A percentile compares a stretch with the other conserved stretches of the same genome.
phyloP scores from a whole-genome alignment of 2,329 filamentous ascomycete species.

The Neonectria magnoliae region DNA sequence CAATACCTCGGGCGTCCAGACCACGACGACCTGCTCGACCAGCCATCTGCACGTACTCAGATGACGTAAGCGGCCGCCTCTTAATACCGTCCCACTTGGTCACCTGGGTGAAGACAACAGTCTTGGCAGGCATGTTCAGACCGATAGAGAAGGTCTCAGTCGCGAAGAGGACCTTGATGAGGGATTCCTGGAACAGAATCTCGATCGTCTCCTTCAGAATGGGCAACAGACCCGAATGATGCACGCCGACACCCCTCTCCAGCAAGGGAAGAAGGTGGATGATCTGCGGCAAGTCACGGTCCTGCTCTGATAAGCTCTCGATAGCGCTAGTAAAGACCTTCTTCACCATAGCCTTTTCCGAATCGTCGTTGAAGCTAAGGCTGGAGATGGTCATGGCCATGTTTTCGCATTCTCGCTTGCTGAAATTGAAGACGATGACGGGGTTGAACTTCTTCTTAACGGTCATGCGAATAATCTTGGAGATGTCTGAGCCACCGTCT shows the following conservation, averaged over 20 bases:
- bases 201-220: slow-evolving; percentile 99
- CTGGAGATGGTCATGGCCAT: slow-evolving; percentile 87
- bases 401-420: slow-evolving; percentile 94
- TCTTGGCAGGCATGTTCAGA: slow-evolving; percentile 98
- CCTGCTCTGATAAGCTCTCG: slow-evolving; percentile 90
- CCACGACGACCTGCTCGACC: slow-evolving; percentile 96
- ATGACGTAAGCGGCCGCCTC: slow-evolving; percentile 86
- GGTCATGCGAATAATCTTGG: slow-evolving; percentile 99
- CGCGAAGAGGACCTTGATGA: slow-evolving; percentile 97
- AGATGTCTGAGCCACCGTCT: slow-evolving; percentile 82
- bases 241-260: slow-evolving; percentile 92
- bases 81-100: slow-evolving; percentile 91
- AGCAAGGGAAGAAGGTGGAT: slow-evolving; percentile 88
- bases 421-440: slow-evolving; percentile 99
- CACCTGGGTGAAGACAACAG: slow-evolving; percentile 97
- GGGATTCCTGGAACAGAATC: slow-evolving; percentile 96
- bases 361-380: slow-evolving; percentile 94
- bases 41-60: slow-evolving; percentile 99
- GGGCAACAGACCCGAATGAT: slow-evolving; percentile 93
- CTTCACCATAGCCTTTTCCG: slow-evolving; percentile 91
- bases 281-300: slow-evolving; percentile 89
- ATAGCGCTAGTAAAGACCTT: slow-evolving; percentile 96
- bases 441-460: slow-evolving; percentile 98
- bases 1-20: slow-evolving; percentile 96
- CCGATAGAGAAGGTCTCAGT: slow-evolving; percentile 99